Base-by-base conservation (phyloP, 2,329 filamentous ascomycete genomes). In the Scedosporium boydii region DNA sequence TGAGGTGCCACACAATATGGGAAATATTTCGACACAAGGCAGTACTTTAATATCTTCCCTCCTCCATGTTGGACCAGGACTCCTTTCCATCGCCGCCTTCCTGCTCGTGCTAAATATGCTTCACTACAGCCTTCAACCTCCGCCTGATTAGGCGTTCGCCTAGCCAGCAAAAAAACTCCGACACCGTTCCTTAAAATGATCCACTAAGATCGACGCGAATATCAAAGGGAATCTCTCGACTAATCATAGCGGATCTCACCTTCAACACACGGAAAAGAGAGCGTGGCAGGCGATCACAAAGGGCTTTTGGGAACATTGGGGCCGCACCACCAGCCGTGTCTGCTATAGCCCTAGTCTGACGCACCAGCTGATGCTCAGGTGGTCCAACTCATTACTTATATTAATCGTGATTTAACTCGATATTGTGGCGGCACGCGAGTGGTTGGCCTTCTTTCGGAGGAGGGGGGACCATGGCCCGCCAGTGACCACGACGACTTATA, bases 351-450 rank as follows among this genome's bases (percentile, higher is more conserved):
- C 44, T n/a, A 48, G 44, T 6, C 44, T 21, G 16, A 48, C 44
- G 44, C 34, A 44, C 58, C 16, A 27, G 16, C 42, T 34, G 34
- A 51, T 51, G 26, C n/a, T 42, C 41, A 44, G 41, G 38, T 48
- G 34, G 58, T 42, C n/a, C 57, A n/a, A 26, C 57, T 44, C 59
- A 26, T 46, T 27, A 18, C 29, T 41, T 14, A 61, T 53, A 61
- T 61, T 61, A 61, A 61, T 55, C 21, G 3, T 9, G 16, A 42
- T 18, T 41, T 55, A 53, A 27, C 51, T 55, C 46, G 12, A 61
- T 61, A 61, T 61, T 61, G 59, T 29, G 18, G 46, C 46, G 46
- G 46, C 59, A 55, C n/a, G 27, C 23, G 55, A 58, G 51, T 58
- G 55, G 34, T 38, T 21, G 14, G 9, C 55, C 27, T 18, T 26